These are phyloP conservation scores for Austroboletus eburneus DNA, from an alignment of 768 basidiomycete genomes.

Conservation along the genomic window DNA sequence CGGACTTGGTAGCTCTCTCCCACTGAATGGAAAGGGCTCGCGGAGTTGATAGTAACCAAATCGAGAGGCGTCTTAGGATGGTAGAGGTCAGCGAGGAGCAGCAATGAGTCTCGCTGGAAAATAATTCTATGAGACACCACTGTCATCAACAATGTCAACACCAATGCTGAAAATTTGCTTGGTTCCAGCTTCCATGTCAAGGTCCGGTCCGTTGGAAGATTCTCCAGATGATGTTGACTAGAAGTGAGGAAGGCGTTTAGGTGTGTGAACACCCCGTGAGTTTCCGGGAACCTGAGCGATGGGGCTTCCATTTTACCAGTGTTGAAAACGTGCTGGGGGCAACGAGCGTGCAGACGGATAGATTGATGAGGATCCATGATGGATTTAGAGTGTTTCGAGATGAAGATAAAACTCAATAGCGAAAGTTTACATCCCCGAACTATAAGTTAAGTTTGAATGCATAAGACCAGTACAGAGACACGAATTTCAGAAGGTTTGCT, in stretches of 20 bases:
- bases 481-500: no score
- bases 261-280: neutral
- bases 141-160: no score
- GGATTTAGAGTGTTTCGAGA: neutral
- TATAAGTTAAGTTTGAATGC: neutral
- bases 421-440: neutral
- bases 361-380: neutral
- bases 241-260: no score
- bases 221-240: neutral
- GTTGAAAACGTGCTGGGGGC: neutral
- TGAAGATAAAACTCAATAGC: neutral
- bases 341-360: neutral
- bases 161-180: no score
- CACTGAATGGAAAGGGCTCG: slow-evolving; percentile 23
- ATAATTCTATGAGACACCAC: neutral
- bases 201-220: neutral
- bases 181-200: no score
- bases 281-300: neutral
- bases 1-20: slow-evolving; percentile 10
- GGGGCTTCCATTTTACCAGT: slow-evolving; percentile 3
- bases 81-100: neutral
- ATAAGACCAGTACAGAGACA: neutral
- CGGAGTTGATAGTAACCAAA: slow-evolving; percentile 31
- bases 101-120: no score
- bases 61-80: slow-evolving; percentile 22